A percentile compares a stretch with the other conserved stretches of the same genome.
Conservation (phyloP, 228 moss, liverwort and hornwort species). For the Sphagnum magellanicum region DNA sequence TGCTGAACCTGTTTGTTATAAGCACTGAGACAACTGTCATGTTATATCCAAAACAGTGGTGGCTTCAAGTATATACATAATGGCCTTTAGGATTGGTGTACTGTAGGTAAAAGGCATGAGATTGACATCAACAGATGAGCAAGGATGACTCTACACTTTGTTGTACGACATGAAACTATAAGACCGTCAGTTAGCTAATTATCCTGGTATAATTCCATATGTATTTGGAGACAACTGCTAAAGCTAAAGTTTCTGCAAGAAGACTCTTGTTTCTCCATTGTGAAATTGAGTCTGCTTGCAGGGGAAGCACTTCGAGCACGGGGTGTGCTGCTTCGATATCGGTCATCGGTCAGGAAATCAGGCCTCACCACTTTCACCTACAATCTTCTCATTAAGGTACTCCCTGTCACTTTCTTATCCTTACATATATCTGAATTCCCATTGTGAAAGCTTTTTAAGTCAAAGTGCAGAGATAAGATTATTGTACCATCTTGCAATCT, state of each 20-base stretch:
- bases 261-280: neutral
- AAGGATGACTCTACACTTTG: too few species aligned
- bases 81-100: too few species aligned
- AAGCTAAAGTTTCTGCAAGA: neutral
- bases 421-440: neutral
- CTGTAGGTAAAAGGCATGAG: neutral
- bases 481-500: too few species aligned
- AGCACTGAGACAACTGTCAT: neutral
- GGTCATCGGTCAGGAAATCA: constrained; percentile 78
- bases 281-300: constrained; percentile 12
- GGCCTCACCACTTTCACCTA: constrained; percentile 78
- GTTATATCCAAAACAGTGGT: too few species aligned
- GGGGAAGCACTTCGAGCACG: constrained; percentile 90
- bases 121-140: too few species aligned
- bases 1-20: neutral
- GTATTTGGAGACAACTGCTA: neutral
- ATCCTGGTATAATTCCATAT: neutral
- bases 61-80: neutral
- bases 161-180: too few species aligned
- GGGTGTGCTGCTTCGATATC: constrained; percentile 82
- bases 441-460: neutral
- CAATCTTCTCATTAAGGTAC: constrained; percentile 88
- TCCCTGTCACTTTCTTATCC: neutral
- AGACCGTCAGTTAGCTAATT: too few species aligned
- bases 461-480: too few species aligned